Conservation (phyloP, 805 yeast species). For the Candida xiaguanensis region DNA sequence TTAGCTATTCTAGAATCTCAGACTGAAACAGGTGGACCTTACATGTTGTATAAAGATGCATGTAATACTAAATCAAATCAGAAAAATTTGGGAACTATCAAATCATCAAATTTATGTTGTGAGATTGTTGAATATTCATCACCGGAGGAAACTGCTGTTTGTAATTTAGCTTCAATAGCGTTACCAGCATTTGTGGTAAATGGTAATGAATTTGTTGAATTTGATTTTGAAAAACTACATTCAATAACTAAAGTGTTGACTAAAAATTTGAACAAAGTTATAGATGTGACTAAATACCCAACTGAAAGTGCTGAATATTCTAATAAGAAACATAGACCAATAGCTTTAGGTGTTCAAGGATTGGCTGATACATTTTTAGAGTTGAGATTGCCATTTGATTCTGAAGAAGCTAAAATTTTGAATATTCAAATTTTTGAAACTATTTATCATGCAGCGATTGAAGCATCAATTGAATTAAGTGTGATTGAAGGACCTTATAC, state of each 20-base stretch:
- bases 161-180: conserved; percentile 90
- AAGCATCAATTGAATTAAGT: conserved; percentile 83
- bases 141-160: conserved; percentile 91
- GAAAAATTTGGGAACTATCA: conserved; percentile 86
- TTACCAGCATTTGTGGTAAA: conserved; percentile 66
- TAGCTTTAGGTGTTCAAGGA: conserved; percentile 98
- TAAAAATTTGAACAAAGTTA: conserved; percentile 74
- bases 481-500: conserved; percentile 63
- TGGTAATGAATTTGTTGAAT: conserved; percentile 42
- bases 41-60: conserved; percentile 89
- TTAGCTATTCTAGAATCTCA: conserved; percentile 84
- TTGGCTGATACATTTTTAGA: conserved; percentile 84
- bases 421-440: conserved; percentile 92
- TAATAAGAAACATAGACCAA: conserved; percentile 82
- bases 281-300: conserved; percentile 85
- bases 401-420: conserved; percentile 67
- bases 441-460: conserved; percentile 89
- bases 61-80: conserved; percentile 87
- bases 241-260: conserved; percentile 72
- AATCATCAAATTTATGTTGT: conserved; percentile 91
- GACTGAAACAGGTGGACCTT: conserved; percentile 95
- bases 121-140: conserved; percentile 92
- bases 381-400: conserved; percentile 82
- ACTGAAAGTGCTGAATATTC: conserved; percentile 70
- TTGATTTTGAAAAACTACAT: conserved; percentile 75